Evolutionary conservation across 805 yeast genomes (phyloP).

Genomic region (Jamesozyma spencerorum): DNA sequence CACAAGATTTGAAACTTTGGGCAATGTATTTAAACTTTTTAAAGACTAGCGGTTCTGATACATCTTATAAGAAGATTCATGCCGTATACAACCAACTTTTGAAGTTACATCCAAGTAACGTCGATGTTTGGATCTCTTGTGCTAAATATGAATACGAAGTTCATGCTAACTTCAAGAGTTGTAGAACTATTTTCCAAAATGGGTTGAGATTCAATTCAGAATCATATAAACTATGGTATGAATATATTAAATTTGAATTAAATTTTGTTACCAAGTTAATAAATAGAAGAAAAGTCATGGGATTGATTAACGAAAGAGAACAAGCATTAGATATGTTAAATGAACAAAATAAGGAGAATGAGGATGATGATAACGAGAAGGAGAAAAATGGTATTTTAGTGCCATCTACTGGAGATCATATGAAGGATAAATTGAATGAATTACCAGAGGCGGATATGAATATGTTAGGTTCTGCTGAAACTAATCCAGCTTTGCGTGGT

Average conservation of each 20-base stretch:
- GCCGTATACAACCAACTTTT: constrained; percentile 68
- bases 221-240: constrained; percentile 64
- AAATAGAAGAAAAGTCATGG: constrained; percentile 74
- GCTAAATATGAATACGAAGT: constrained; percentile 88
- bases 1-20: constrained; percentile 75
- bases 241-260: constrained; percentile 81
- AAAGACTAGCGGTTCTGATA: constrained; percentile 40
- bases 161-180: constrained; percentile 81
- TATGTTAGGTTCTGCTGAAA: constrained; percentile 76
- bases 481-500: constrained; percentile 70
- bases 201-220: constrained; percentile 79
- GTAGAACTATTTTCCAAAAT: constrained; percentile 76
- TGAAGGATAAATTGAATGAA: constrained; percentile 55
- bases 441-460: constrained; percentile 83
- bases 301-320: constrained; percentile 64
- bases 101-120: constrained; percentile 83
- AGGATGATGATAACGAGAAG: constrained; percentile 29
- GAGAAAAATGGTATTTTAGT: constrained; percentile 34
- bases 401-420: constrained; percentile 44
- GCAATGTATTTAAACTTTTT: constrained; percentile 60
- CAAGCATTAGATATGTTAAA: constrained; percentile 43
- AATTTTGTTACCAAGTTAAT: constrained; percentile 75
- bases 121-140: constrained; percentile 88
- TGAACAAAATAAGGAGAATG: constrained; percentile 26
- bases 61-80: constrained; percentile 63